Evolutionary conservation across 306 rosid genomes (phyloP), one percentile per base, ranked within the genome.

Genomic region (Vachellia collinsii): DNA sequence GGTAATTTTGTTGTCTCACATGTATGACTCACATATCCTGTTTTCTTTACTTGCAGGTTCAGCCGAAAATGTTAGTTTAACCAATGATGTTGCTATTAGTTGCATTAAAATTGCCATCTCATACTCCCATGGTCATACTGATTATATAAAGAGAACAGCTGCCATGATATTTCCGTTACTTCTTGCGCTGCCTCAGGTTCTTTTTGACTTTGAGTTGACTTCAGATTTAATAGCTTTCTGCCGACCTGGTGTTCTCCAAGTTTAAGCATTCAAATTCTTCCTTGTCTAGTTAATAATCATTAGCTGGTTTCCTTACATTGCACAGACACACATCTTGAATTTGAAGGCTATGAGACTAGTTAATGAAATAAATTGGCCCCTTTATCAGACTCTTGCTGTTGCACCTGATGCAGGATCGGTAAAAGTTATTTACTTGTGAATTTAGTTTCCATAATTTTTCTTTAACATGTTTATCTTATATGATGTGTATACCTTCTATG

Each of bases 81-180:
- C 83, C 39, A 43, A 70, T 76, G 90, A 89, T 72, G 92, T 93
- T 83, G 92, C 95, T 70, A 22, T 89, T 66, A 77, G 77, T 63
- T 90, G 97, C 87, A 86, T 94, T 51, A 83, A 84, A 78, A 90
- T 83, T 38, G 88, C 88, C 76, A 82, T 87, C 25, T 82, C 87
- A 47, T 76, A 74, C 79, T 82, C 75, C 53, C 65, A 43, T 43
- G 87, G 78, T 80, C 82, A 63, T 72, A 53, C 41, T 54, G 86
- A 89, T 58, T 61, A 77, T 84, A 68, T 84, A 81, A 75, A 86
- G 78, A 85, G 17, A 46, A 39, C 88, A 54, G 88, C 90, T 86
- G 88, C 88, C 36, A 75, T 90, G 92, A 84, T 89, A 42, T 93
- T 90, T 84, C 97, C 99, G 8, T 56, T 93, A 61, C 97, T 94